Percentiles rank a stretch among this genome's conserved stretches.
phyloP scores from a whole-genome alignment of 192 early-diverging fungal species.

The Rhizoclosmatium sp. region DNA sequence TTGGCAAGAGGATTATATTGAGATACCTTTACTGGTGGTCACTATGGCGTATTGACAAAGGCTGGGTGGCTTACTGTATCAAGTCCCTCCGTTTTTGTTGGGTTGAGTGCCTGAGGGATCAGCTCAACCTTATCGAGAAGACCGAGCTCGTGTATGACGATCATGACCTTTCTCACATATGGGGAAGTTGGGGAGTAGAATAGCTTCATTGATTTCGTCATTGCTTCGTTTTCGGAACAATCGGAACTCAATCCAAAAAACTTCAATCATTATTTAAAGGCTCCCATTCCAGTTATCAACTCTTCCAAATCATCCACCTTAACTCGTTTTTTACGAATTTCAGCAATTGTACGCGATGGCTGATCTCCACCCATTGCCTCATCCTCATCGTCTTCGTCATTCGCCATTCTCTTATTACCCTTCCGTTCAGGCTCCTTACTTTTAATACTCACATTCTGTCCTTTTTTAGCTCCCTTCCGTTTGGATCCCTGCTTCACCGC shows the following conservation, averaged over 20 bases:
- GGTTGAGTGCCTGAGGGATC: not conserved
- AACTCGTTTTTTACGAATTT: not conserved
- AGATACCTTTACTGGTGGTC: not conserved
- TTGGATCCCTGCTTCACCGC: not conserved
- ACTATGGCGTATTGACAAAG: not conserved
- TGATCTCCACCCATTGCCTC: not conserved
- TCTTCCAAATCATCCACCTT: constrained; percentile 32
- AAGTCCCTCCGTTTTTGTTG: not conserved
- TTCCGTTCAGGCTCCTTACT: not conserved
- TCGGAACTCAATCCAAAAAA: too few relatives aligned
- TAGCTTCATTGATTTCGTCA: constrained; percentile 29
- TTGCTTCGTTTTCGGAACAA: not conserved
- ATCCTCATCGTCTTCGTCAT: constrained; percentile 7
- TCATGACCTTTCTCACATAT: constrained; percentile 38
- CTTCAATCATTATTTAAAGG: too few relatives aligned
- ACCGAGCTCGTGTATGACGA: constrained; percentile 31
- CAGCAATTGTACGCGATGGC: not conserved
- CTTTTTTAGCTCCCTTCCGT: not conserved
- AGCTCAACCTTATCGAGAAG: constrained; percentile 16
- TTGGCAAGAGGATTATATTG: constrained; percentile 36
- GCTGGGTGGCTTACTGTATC: not conserved
- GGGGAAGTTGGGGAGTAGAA: constrained; percentile 35
- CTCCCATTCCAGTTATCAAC: too few relatives aligned
- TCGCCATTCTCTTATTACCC: constrained; percentile 8
- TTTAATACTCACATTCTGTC: not conserved